Conservation (phyloP, 2,329 filamentous ascomycete genomes). For the Dactylonectria macrodidyma region DNA sequence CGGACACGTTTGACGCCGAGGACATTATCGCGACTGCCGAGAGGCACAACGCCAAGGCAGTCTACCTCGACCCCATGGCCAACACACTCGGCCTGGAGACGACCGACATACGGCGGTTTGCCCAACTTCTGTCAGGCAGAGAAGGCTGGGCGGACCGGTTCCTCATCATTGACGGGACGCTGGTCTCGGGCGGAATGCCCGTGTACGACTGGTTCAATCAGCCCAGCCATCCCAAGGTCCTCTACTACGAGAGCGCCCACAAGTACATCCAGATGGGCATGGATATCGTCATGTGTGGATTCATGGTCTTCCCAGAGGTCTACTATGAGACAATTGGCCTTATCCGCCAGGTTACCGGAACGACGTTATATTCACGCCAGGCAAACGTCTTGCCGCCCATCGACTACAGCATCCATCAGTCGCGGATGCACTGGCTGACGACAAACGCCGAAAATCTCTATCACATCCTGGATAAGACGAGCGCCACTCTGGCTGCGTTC, state of each 20-base stretch:
- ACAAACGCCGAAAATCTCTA: conserved; percentile 30
- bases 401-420: conserved; percentile 27
- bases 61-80: conserved; percentile 34
- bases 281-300: conserved; percentile 33
- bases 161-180: conserved; percentile 27
- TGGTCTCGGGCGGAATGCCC: conserved; percentile 28
- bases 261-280: conserved; percentile 35
- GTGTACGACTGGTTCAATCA: conserved; percentile 29
- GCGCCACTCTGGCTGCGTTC: conserved; percentile 26
- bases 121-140: conserved; percentile 20
- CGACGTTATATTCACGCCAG: conserved; percentile 29
- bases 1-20: conserved; percentile 28
- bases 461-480: conserved; percentile 27
- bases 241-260: conserved; percentile 33
- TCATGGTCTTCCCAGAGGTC: conserved; percentile 26
- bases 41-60: conserved; percentile 30
- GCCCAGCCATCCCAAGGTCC: conserved; percentile 27
- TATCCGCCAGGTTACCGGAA: conserved; percentile 32
- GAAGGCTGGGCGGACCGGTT: conserved; percentile 28
- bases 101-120: conserved; percentile 27
- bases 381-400: conserved; percentile 33
- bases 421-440: conserved; percentile 30
- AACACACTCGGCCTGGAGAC: conserved; percentile 30
- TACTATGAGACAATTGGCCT: conserved; percentile 30
- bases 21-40: conserved; percentile 32